Base-by-base conservation (phyloP, 164 flowering plant genomes). In the Macadamia integrifolia region DNA sequence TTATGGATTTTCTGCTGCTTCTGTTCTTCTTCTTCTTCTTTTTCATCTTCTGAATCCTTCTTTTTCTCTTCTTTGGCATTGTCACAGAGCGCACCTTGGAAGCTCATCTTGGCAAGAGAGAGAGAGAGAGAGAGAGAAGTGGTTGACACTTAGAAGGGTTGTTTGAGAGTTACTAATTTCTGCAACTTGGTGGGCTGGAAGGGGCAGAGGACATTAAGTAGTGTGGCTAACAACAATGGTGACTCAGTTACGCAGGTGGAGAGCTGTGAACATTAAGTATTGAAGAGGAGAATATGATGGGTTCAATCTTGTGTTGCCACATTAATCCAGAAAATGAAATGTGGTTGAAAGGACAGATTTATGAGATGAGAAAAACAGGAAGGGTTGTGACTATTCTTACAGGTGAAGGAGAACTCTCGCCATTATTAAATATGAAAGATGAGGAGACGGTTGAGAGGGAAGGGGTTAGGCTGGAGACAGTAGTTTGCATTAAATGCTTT, bases 1-100 rank as follows among this genome's bases (percentile, higher is more conserved):
- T 74, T 83, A 5, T 44, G 56, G 46, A 50, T 58, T 60, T 52
- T 71, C 70, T 40, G 55, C 63, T 29, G 57, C 71, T 23, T 43
- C 66, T 28, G 6, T 75, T 69, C 17, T 68, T 58, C 65, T 70
- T 61, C 67, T 23, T 23, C 23, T 30, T 46, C 65, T 68, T 66
- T 65, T 62, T 44, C 40, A 9, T 1, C 5, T 35, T 35, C 40
- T 35, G 40, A 35, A 35, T 64, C 72, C 1, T 66, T 67, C 12
- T 40, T 50, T 9, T 52, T 53, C 32, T 49, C 72, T 35, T 61
- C 70, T n/a, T 53, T 43, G 7, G 4, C 68, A 2, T 72, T 65
- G 2, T 50, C 40, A 3, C 58, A 11, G 30, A 31, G 18, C 1
- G 7, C 58, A 49, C 35, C 58, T 10, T 35, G 42, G 57, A 57